Conservation (phyloP, 2,329 filamentous ascomycete genomes). For the Ilyonectria sp. region DNA sequence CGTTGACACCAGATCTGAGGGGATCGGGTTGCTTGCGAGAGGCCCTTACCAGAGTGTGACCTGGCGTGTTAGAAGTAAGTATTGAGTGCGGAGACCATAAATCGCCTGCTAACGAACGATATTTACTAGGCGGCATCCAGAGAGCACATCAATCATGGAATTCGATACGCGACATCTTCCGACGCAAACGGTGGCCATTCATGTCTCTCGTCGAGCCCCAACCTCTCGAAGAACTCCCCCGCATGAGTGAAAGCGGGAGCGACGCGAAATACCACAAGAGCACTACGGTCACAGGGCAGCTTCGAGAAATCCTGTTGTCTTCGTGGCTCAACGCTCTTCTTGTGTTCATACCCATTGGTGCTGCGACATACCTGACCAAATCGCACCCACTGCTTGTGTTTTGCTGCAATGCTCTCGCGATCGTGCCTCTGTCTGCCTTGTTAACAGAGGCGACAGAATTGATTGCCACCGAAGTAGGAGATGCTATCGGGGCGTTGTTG, state of each 20-base stretch:
- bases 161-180: neutral
- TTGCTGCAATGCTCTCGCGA: constrained; percentile 72
- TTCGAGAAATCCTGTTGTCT: constrained; percentile 49
- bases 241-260: constrained; percentile 10
- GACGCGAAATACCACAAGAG: constrained; percentile 6
- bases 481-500: constrained; percentile 71
- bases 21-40: neutral
- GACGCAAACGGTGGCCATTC: neutral
- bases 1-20: neutral
- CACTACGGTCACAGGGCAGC: constrained; percentile 36
- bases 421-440: constrained; percentile 71
- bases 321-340: constrained; percentile 76
- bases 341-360: constrained; percentile 78
- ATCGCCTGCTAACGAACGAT: neutral
- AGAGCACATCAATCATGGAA: neutral
- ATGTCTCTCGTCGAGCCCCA: neutral
- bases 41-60: neutral
- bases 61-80: too few relatives aligned
- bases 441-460: constrained; percentile 73
- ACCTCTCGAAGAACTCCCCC: neutral
- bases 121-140: neutral
- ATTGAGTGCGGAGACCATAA: neutral
- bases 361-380: constrained; percentile 64
- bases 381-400: constrained; percentile 63
- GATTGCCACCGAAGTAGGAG: constrained; percentile 69